Evolutionary conservation across 768 basidiomycete species (phyloP).

Genomic region (Leccinum broughii): DNA sequence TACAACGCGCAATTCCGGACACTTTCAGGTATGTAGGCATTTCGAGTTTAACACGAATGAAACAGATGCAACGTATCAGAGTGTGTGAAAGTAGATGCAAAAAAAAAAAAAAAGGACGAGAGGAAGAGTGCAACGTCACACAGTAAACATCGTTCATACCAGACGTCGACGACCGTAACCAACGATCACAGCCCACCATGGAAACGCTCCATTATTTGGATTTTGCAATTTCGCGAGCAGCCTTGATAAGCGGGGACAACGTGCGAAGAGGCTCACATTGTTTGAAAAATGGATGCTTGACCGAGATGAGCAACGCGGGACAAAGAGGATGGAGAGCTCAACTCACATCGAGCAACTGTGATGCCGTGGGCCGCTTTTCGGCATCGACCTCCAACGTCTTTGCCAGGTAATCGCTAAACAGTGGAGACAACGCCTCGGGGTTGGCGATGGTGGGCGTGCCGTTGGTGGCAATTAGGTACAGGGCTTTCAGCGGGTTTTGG

Average conservation of each 20-base stretch:
- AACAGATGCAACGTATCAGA: slow-evolving; percentile 21
- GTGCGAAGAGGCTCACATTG: slow-evolving; percentile 84
- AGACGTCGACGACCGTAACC: background rate
- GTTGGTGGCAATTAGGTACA: slow-evolving; percentile 98
- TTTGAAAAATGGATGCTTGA: slow-evolving; percentile 85
- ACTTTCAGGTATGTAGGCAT: slow-evolving; percentile 15
- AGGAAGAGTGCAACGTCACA: background rate
- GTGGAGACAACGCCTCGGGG: slow-evolving; percentile 69
- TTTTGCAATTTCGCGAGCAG: slow-evolving; percentile 85
- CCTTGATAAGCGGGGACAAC: slow-evolving; percentile 87
- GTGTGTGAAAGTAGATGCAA: slow-evolving; percentile 22
- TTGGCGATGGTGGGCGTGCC: slow-evolving; percentile 97
- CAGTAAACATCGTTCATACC: slow-evolving; percentile 17
- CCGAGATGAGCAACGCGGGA: slow-evolving; percentile 5
- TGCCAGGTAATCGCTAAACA: slow-evolving; percentile 88
- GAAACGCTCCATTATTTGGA: slow-evolving; percentile 33
- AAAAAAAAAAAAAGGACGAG: slow-evolving; percentile 8
- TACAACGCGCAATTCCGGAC: slow-evolving; percentile 18
- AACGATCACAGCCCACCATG: background rate
- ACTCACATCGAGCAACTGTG: slow-evolving; percentile 72
- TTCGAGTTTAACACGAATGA: slow-evolving; percentile 14
- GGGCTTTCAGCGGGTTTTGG: slow-evolving; percentile 93
- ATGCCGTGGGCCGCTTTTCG: slow-evolving; percentile 88
- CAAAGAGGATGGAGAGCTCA: background rate
- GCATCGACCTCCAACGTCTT: slow-evolving; percentile 92